A percentile compares a stretch with the other conserved stretches of the same genome.
Conservation (phyloP, 495 filamentous ascomycete species). For the Neurospora sp. region DNA sequence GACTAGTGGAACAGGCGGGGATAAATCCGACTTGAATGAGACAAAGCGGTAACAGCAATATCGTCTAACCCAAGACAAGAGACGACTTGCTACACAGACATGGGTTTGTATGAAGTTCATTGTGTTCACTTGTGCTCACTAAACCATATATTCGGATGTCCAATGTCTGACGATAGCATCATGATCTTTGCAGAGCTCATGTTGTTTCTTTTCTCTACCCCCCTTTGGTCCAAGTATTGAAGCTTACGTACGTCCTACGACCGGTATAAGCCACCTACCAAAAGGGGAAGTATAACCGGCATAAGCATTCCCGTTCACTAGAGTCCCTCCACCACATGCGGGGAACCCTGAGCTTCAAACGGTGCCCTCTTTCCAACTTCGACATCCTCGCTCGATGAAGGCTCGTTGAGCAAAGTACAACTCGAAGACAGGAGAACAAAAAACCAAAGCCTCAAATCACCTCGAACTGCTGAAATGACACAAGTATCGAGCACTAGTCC, state of each 20-base stretch:
- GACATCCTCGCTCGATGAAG: neutral
- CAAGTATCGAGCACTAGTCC: neutral
- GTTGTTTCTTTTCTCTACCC: neutral
- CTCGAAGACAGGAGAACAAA: neutral
- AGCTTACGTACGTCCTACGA: neutral
- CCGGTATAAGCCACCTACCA: neutral
- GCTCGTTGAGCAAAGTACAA: neutral
- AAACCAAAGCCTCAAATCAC: neutral
- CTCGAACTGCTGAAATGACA: neutral
- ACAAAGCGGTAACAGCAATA: neutral
- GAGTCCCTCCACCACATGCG: neutral
- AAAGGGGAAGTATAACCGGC: neutral
- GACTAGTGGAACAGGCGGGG: too few species aligned
- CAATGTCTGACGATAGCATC: neutral
- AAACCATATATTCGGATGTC: neutral
- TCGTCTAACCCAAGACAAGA: neutral
- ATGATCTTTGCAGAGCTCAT: neutral
- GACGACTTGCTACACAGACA: neutral
- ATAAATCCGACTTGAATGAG: too few species aligned
- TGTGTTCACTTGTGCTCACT: neutral
- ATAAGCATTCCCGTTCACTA: neutral
- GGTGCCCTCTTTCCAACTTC: neutral
- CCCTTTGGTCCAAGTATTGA: neutral
- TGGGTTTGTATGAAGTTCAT: neutral
- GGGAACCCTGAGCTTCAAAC: neutral